A percentile compares a stretch with the other conserved stretches of the same genome.
These are phyloP conservation scores for Leptomonas pyrrhocoris DNA, from an alignment of 208 protist species.

Conservation along the genomic window DNA sequence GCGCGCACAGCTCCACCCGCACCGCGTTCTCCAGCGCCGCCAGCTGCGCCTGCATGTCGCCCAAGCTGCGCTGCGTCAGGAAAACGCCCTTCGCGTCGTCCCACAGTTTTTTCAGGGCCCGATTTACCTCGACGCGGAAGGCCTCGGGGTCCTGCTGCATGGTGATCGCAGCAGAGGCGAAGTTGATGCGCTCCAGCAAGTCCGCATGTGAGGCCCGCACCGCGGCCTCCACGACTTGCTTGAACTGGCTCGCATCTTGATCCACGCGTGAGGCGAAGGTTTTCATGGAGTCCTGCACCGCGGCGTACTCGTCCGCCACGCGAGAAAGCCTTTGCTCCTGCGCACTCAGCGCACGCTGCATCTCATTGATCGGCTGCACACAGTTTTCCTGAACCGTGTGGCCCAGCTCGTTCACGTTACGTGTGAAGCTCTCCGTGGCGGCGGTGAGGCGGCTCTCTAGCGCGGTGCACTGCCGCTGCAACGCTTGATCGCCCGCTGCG, in stretches of 20 bases:
- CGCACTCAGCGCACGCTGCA: constrained; percentile 32
- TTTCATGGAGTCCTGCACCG: constrained; percentile 52
- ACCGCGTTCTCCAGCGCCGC: constrained; percentile 69
- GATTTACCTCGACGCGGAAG: constrained; percentile 64
- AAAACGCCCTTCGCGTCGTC: constrained; percentile 57
- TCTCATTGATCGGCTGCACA: constrained; percentile 41
- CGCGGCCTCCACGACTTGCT: constrained; percentile 62
- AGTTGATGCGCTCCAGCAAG: constrained; percentile 76
- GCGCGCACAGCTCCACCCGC: constrained; percentile 60
- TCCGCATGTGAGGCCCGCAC: constrained; percentile 74
- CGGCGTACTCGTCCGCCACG: constrained; percentile 41
- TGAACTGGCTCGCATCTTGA: constrained; percentile 54
- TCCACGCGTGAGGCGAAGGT: constrained; percentile 57
- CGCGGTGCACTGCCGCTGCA: constrained; percentile 46
- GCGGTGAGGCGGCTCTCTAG: constrained; percentile 44
- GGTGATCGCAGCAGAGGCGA: constrained; percentile 43
- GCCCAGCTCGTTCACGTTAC: constrained; percentile 35
- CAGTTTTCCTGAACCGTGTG: constrained; percentile 41
- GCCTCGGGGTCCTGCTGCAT: constrained; percentile 41
- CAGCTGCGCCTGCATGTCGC: constrained; percentile 61
- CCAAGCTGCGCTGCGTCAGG: constrained; percentile 55
- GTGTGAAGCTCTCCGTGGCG: constrained; percentile 27
- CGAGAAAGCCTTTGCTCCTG: constrained; percentile 37
- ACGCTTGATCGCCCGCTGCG: constrained; percentile 31
- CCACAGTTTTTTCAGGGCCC: constrained; percentile 75